Percentiles rank a stretch among this genome's conserved stretches.
Conservation (phyloP, 148 eudicot species). For the Silene latifolia region DNA sequence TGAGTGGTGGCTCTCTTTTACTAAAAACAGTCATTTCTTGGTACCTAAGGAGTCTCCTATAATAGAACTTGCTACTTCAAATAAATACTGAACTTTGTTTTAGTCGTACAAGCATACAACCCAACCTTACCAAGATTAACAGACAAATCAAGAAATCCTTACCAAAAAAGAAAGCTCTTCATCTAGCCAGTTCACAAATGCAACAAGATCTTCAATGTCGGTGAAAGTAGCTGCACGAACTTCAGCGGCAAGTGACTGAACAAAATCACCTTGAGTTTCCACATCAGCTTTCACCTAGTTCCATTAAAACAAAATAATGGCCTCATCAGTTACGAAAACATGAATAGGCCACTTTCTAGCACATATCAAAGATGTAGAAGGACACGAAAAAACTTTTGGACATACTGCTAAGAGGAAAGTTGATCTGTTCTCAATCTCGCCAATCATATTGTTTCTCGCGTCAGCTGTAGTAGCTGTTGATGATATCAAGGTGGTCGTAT, state of each 20-base stretch:
- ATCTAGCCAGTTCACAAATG: constrained; percentile 97
- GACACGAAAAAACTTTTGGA: neutral
- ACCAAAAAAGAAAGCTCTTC: constrained; percentile 98
- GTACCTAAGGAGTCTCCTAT: neutral
- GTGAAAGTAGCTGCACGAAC: constrained; percentile 81
- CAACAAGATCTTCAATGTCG: constrained; percentile 62
- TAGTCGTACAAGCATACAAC: neutral
- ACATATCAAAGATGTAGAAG: constrained; percentile 7
- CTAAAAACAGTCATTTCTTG: neutral
- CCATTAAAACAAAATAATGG: constrained; percentile 11
- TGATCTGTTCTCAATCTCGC: constrained; percentile 95
- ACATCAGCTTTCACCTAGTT: constrained; percentile 98
- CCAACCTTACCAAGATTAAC: neutral
- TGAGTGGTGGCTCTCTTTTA: too few relatives aligned
- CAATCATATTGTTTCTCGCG: constrained; percentile 96
- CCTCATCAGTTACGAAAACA: constrained; percentile 4
- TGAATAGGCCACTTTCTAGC: neutral
- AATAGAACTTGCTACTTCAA: neutral
- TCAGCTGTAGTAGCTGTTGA: constrained; percentile 48
- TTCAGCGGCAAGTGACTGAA: constrained; percentile 88
- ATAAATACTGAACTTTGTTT: neutral
- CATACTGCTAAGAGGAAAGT: constrained; percentile 95
- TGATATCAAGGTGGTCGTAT: constrained; percentile 53
- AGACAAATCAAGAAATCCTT: constrained; percentile 16
- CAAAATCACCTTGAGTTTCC: constrained; percentile 99